These are phyloP conservation scores for Dendrocalamus sinicus DNA, from an alignment of 176 grass and related monocot genomes.

Conservation along the genomic window DNA sequence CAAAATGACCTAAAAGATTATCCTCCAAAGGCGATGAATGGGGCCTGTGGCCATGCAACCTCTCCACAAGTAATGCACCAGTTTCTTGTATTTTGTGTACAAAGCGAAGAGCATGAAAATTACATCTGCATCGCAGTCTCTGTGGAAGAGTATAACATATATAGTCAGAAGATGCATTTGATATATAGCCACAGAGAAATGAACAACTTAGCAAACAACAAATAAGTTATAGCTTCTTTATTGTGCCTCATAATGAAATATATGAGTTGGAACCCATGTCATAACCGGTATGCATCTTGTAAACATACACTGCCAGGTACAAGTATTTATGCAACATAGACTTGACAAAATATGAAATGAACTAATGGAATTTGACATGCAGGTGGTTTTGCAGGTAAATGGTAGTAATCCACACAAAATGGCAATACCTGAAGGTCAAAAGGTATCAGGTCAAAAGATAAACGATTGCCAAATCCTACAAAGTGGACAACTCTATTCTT, in stretches of 20 bases:
- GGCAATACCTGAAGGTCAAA: slow-evolving; percentile 84
- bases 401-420: slow-evolving; percentile 22
- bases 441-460: slow-evolving; percentile 97
- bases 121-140: slow-evolving; percentile 97
- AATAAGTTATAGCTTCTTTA: not conserved
- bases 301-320: not conserved
- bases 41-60: slow-evolving; percentile 66
- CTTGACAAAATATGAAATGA: not conserved
- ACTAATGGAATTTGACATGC: not conserved
- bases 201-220: not conserved
- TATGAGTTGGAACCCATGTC: not conserved
- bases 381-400: slow-evolving; percentile 27
- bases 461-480: slow-evolving; percentile 97
- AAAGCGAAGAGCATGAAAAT: slow-evolving; percentile 94
- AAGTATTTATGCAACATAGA: slow-evolving; percentile 15
- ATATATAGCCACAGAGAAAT: not conserved
- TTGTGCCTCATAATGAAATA: not conserved
- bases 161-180: slow-evolving; percentile 27
- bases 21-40: slow-evolving; percentile 54
- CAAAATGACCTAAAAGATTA: slow-evolving; percentile 83
- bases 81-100: slow-evolving; percentile 84
- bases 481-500: slow-evolving; percentile 94
- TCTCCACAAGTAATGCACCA: slow-evolving; percentile 81
- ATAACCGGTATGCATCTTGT: not conserved
- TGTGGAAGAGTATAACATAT: slow-evolving; percentile 40